Conservation (phyloP, 2,329 filamentous ascomycete species). For the Fusarium irregulare region DNA sequence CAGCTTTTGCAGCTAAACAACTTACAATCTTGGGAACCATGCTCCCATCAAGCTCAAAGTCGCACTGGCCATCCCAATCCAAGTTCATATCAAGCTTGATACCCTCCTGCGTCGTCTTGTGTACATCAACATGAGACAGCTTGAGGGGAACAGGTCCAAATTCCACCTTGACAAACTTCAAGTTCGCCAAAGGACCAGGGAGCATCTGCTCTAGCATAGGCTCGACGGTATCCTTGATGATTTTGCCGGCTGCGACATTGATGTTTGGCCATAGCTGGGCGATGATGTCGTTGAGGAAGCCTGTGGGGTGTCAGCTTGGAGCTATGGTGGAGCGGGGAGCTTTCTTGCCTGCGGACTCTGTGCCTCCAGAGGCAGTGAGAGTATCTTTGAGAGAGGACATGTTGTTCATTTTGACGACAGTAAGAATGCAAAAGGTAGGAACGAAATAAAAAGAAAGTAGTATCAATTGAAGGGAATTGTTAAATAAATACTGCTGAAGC, state of each 20-base stretch:
- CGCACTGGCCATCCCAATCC: slow-evolving; percentile 40
- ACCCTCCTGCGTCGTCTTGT: slow-evolving; percentile 38
- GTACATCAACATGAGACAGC: slow-evolving; percentile 42
- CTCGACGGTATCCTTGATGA: slow-evolving; percentile 42
- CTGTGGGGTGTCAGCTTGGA: slow-evolving; percentile 26
- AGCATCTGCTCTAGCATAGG: slow-evolving; percentile 43
- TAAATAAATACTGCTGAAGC: slow-evolving; percentile 9
- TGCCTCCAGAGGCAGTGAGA: slow-evolving; percentile 43
- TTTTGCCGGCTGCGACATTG: slow-evolving; percentile 42
- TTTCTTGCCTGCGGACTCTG: slow-evolving; percentile 41
- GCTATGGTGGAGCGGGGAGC: neutral
- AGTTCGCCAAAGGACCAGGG: slow-evolving; percentile 37
- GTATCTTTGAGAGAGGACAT: slow-evolving; percentile 41
- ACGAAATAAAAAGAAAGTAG: neutral
- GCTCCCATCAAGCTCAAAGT: slow-evolving; percentile 42
- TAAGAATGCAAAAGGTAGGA: accelerated
- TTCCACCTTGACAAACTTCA: slow-evolving; percentile 42
- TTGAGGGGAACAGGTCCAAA: slow-evolving; percentile 37
- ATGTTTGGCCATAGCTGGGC: slow-evolving; percentile 46
- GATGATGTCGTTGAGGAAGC: slow-evolving; percentile 45
- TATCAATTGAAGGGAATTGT: neutral
- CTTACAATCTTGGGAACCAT: slow-evolving; percentile 45
- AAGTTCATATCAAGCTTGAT: slow-evolving; percentile 47
- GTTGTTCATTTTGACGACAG: slow-evolving; percentile 32
- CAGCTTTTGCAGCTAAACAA: neutral